Percentiles rank a stretch among this genome's conserved stretches.
Conservation (phyloP, 441 rosid species). For the Gossypium trilobum region DNA sequence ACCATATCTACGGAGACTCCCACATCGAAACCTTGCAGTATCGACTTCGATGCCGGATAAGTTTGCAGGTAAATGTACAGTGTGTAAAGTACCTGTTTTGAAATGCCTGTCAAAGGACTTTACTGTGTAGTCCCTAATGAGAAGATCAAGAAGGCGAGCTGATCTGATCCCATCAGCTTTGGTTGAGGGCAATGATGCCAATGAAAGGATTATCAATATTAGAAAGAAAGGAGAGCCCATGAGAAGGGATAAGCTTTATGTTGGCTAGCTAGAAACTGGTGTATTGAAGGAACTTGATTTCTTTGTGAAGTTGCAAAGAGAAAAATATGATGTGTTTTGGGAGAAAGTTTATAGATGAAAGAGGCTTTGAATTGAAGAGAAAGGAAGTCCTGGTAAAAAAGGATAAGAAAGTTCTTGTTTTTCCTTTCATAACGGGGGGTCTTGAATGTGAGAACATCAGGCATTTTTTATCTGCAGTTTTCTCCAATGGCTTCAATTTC, state of each 20-base stretch:
- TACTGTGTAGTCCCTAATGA: conserved; percentile 61
- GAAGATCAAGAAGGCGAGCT: conserved; percentile 50
- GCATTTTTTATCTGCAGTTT: conserved; percentile 5
- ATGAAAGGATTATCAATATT: conserved; percentile 28
- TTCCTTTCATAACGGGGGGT: conserved; percentile 3
- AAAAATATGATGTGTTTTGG: no score
- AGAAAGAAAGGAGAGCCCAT: conserved; percentile 45
- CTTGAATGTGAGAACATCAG: not conserved
- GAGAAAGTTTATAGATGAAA: not conserved
- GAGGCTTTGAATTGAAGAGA: conserved; percentile 28
- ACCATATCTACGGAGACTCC: conserved; percentile 68
- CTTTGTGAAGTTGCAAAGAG: not conserved
- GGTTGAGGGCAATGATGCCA: conserved; percentile 16
- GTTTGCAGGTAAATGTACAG: conserved; percentile 49
- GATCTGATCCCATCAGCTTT: conserved; percentile 41
- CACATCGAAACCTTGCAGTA: conserved; percentile 60
- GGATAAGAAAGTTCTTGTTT: conserved; percentile 3
- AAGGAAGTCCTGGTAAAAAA: conserved; percentile 26
- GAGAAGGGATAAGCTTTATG: conserved; percentile 14
- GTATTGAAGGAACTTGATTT: conserved; percentile 10
- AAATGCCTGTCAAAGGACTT: conserved; percentile 35
- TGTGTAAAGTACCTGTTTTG: conserved; percentile 50
- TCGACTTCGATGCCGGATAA: conserved; percentile 62
- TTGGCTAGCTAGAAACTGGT: not conserved
- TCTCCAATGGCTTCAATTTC: not conserved